Evolutionary conservation across 257 asterid genomes (phyloP), one percentile per base, ranked within the genome.

Genomic region (Plantago major): DNA sequence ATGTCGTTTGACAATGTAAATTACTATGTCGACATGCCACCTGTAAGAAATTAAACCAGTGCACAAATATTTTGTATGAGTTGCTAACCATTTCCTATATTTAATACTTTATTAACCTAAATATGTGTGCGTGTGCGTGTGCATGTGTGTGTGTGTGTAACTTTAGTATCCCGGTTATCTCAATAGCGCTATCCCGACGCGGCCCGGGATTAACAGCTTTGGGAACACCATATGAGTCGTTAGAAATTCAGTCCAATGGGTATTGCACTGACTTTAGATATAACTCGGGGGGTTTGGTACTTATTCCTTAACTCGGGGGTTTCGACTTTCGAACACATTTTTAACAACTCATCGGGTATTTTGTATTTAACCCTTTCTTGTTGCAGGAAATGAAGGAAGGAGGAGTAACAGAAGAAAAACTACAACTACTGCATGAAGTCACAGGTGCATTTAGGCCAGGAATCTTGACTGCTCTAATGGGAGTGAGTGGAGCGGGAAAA

Each of bases 361-460:
- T n/a, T n/a, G n/a, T n/a, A n/a, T n/a, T n/a, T n/a, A 22, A 22
- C 26, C 26, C 2, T 22, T 22, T 47, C 14, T 67, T 57, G 0
- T 38, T 44, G 37, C 61, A 86, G 90, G 95, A 86, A 83, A 86
- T 86, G 92, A 86, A 74, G 71, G 82, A 74, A 28, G 82, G 82
- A 62, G 89, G 89, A 74, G 85, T 84, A 45, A 62, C 60, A 10
- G 88, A 82, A 73, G 82, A 80, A 47, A 87, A 54, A 62, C 85
- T 87, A 6, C 88, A 80, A 62, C 55, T 84, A 58, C 88, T 84
- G 26, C 63, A 79, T n/a, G 87, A 71, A 22, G 81, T 86, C 15
- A 84, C 92, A 0, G 79, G 95, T 14, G 81, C 92, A 1, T 86
- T 86, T 60, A 74, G 95, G 77, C 92, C 92, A 0, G 92, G 95